A percentile compares a stretch with the other conserved stretches of the same genome.
Evolutionary conservation across 352 stramenopile species (phyloP).

Genomic region (Pythium utonaiense): DNA sequence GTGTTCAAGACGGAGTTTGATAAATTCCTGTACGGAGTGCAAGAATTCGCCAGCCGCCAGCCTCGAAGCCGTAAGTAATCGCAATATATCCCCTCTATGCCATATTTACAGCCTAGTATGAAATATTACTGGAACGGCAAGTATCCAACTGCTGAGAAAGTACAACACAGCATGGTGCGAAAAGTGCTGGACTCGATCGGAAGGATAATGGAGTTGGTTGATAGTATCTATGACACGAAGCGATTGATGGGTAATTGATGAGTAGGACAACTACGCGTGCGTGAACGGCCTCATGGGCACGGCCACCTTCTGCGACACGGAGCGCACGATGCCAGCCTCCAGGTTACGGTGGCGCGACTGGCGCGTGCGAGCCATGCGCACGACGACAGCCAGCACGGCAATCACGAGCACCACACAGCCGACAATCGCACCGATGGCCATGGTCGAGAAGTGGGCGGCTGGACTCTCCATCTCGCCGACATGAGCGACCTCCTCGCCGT

Average conservation of each 20-base stretch:
- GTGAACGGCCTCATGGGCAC: constrained; percentile 32
- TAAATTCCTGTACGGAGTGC: constrained; percentile 39
- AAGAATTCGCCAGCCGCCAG: constrained; percentile 28
- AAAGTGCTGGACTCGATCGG: too few species aligned
- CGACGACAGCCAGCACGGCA: constrained; percentile 27
- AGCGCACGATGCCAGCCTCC: constrained; percentile 20
- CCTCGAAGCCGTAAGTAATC: constrained; percentile 10
- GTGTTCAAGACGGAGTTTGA: constrained; percentile 71
- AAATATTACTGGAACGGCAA: too few species aligned
- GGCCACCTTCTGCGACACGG: constrained; percentile 21
- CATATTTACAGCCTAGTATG: neutral
- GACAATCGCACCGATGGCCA: constrained; percentile 29
- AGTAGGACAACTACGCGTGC: constrained; percentile 19
- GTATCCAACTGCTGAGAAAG: too few species aligned
- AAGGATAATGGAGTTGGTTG: neutral
- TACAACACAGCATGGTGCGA: too few species aligned
- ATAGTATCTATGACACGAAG: constrained; percentile 2
- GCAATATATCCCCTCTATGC: neutral
- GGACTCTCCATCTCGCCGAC: constrained; percentile 25
- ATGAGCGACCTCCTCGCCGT: constrained; percentile 34
- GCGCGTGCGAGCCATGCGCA: constrained; percentile 31
- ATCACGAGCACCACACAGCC: constrained; percentile 30
- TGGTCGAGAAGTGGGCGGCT: constrained; percentile 14
- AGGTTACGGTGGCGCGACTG: constrained; percentile 22
- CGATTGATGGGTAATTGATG: neutral